A percentile compares a stretch with the other conserved stretches of the same genome.
Conservation (phyloP, 192 early-diverging fungal species). For the Physocladia obscura region DNA sequence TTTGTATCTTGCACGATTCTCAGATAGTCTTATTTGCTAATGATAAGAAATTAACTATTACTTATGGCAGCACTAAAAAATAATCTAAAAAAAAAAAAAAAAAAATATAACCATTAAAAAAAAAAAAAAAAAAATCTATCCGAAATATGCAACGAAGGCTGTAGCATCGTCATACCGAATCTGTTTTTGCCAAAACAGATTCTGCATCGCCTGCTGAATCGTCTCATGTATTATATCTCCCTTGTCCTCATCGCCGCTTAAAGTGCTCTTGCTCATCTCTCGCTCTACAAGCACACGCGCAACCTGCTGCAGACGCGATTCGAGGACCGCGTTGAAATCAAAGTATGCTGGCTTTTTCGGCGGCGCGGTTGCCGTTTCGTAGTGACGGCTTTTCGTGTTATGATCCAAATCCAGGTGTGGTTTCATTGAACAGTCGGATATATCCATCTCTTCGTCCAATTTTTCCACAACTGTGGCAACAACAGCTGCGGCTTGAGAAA, state of each 20-base stretch:
- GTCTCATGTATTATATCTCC: constrained; percentile 12
- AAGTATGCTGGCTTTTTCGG: constrained; percentile 7
- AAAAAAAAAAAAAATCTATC: constrained; percentile 19
- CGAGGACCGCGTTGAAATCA: constrained; percentile 7
- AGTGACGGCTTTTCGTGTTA: background rate
- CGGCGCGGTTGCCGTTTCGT: background rate
- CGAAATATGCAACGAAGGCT: constrained; percentile 40
- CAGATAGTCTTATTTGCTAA: no score
- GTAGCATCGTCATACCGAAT: constrained; percentile 52
- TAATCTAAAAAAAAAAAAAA: background rate
- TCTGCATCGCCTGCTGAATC: constrained; percentile 6
- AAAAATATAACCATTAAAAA: constrained; percentile 3
- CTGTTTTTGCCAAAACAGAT: constrained; percentile 36
- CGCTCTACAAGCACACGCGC: constrained; percentile 16
- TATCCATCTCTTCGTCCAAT: no score
- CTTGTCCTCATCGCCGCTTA: background rate
- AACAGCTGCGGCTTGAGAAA: no score
- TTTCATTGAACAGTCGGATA: background rate
- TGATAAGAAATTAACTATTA: no score
- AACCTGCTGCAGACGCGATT: constrained; percentile 8
- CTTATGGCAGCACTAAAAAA: no score
- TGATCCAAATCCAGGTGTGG: background rate
- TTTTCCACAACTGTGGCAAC: no score
- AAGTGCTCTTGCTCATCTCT: constrained; percentile 11
- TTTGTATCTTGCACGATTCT: no score